Evolutionary conservation across 2,329 filamentous ascomycete species (phyloP).

Genomic region (Cytospora paraplurivora): DNA sequence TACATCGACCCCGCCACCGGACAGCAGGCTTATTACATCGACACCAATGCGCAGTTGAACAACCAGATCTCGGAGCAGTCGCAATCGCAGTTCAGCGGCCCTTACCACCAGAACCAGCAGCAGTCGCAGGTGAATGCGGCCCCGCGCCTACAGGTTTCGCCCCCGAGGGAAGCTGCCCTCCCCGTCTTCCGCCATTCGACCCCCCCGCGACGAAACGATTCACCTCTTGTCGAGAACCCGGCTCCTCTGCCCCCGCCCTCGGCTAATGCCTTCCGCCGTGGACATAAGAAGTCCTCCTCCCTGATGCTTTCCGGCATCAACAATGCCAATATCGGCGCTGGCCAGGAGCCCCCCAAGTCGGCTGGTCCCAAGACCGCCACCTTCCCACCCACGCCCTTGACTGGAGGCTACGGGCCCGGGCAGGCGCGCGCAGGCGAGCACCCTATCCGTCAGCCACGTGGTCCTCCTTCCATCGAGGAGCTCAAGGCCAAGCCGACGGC

Average conservation of each 20-base stretch:
- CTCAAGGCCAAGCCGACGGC: constrained; percentile 85
- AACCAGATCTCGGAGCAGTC: constrained; percentile 28
- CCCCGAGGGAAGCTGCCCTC: constrained; percentile 65
- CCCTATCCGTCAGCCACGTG: constrained; percentile 87
- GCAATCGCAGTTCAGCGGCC: constrained; percentile 33
- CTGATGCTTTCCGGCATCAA: constrained; percentile 58
- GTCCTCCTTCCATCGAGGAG: constrained; percentile 89
- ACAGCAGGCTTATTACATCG: constrained; percentile 79
- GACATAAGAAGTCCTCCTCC: constrained; percentile 88
- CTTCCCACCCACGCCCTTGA: constrained; percentile 78
- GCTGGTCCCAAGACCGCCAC: constrained; percentile 75
- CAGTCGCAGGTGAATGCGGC: constrained; percentile 57
- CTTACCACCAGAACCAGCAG: constrained; percentile 50
- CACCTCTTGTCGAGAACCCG: constrained; percentile 61
- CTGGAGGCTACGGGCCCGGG: constrained; percentile 87
- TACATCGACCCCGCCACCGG: constrained; percentile 86
- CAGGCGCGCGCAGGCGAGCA: constrained; percentile 94
- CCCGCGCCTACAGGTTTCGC: constrained; percentile 80
- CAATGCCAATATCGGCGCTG: constrained; percentile 48
- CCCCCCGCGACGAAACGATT: constrained; percentile 66
- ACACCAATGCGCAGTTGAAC: constrained; percentile 57
- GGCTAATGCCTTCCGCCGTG: constrained; percentile 87
- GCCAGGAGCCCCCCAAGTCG: constrained; percentile 54
- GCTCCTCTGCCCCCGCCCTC: constrained; percentile 81
- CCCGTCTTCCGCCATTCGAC: constrained; percentile 62